These are phyloP conservation scores for Barbarea vulgaris DNA, from an alignment of 345 rosid species.

Conservation along the genomic window DNA sequence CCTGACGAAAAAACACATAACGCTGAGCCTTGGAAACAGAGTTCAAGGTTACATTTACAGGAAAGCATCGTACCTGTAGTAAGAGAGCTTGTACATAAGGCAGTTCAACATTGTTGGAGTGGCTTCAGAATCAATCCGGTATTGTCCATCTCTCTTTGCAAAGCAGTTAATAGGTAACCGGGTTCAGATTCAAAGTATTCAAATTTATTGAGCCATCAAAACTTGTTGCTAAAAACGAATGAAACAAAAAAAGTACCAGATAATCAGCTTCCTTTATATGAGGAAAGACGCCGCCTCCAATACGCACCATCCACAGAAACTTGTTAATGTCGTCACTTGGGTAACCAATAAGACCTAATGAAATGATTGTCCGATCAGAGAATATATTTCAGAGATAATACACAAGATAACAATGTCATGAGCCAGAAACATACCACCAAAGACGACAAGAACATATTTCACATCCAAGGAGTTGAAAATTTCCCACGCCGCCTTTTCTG, in stretches of 20 bases:
- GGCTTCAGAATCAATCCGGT: slow-evolving; percentile 92
- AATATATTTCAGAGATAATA: neutral
- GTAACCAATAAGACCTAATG: slow-evolving; percentile 92
- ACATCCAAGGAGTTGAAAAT: slow-evolving; percentile 96
- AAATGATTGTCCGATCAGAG: slow-evolving; percentile 43
- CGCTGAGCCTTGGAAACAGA: slow-evolving; percentile 5
- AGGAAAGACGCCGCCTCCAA: slow-evolving; percentile 98
- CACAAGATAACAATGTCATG: slow-evolving; percentile 15
- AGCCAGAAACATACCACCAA: slow-evolving; percentile 76
- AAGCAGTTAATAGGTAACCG: neutral
- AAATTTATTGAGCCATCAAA: slow-evolving; percentile 10
- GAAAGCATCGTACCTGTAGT: slow-evolving; percentile 70
- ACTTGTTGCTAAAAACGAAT: neutral
- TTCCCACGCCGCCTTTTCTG: slow-evolving; percentile 99
- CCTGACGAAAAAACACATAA: slow-evolving; percentile 45
- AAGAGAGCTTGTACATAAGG: slow-evolving; percentile 96
- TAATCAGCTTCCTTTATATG: slow-evolving; percentile 98
- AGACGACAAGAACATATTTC: slow-evolving; percentile 95
- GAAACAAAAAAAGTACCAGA: slow-evolving; percentile 50
- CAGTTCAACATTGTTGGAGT: slow-evolving; percentile 92
- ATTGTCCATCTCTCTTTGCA: slow-evolving; percentile 89
- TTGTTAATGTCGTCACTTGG: slow-evolving; percentile 98
- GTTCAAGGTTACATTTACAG: neutral
- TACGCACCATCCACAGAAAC: slow-evolving; percentile 99
- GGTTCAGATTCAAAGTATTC: slow-evolving; percentile 14